Evolutionary conservation across 202 grass and related monocot species (phyloP), one percentile per base, ranked within the genome.

Genomic region (Panicum hallii): DNA sequence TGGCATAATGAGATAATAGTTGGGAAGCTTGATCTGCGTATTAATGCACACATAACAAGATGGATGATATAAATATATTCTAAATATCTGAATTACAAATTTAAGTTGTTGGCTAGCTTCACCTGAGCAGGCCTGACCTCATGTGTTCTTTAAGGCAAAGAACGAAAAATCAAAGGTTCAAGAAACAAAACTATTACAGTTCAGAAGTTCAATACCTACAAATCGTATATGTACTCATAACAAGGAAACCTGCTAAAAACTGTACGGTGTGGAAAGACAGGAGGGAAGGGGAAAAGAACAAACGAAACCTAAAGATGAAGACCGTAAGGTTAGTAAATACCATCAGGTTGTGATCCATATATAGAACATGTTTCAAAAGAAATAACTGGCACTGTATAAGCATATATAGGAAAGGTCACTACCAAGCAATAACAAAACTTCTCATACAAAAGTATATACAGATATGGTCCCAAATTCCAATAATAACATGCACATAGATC

Each of bases 381-480:
- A 68, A 55, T 23, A 57, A 60, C 32, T 38, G 30, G 0, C 0
- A 9, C 40, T 38, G 16, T 34, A 40, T 17, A 53, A 75, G 5
- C 81, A 64, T 4, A 46, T 12, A 14, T 40, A 72, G 4, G 47
- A 80, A 79, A 72, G 20, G 11, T 32, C 15, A 34, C 28, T 13
- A 43, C 52, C 60, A 85, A 69, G 47, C 48, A 40, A 45, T 55
- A 70, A 53, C 34, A 17, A 3, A 49, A 74, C 11, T 5, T 62
- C 13, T 28, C 13, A 14, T 30, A 41, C 9, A 26, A 38, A 46
- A 79, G 42, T 46, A 20, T 80, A 75, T 46, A 63, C 49, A 5
- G 28, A 72, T 72, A 70, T 45, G 48, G 58, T 79, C 58, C n/a
- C 60, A 67, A 41, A 50, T 73, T 19, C 46, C 38, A 78, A 28